A percentile compares a stretch with the other conserved stretches of the same genome.
Evolutionary conservation across 1,284 basidiomycete genomes (phyloP).

Genomic region (Gymnopus androsaceus): DNA sequence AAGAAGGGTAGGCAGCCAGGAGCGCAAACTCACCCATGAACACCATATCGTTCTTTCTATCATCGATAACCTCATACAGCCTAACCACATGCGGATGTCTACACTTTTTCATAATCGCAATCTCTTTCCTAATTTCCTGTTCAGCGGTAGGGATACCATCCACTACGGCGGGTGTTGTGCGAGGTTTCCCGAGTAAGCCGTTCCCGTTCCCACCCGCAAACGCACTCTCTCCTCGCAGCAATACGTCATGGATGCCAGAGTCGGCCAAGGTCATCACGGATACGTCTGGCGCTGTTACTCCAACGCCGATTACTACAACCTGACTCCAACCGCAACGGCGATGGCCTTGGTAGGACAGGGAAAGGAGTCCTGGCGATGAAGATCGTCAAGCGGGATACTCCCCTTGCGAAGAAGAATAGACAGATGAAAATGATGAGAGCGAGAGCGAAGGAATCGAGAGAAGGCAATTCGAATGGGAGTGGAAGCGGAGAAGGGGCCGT

Average conservation of each 20-base stretch:
- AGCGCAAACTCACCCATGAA: constrained; percentile 83
- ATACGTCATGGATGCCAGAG: constrained; percentile 68
- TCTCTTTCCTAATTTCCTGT: constrained; percentile 86
- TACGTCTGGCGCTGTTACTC: constrained; percentile 72
- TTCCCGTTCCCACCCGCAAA: no score
- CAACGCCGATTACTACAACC: constrained; percentile 26
- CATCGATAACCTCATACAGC: constrained; percentile 95
- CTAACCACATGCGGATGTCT: constrained; percentile 90
- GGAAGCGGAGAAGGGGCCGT: neutral
- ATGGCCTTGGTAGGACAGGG: neutral
- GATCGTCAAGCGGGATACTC: constrained; percentile 52
- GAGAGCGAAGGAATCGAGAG: neutral
- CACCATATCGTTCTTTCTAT: constrained; percentile 85
- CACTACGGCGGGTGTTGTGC: constrained; percentile 38
- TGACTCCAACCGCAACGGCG: constrained; percentile 16
- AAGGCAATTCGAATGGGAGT: neutral
- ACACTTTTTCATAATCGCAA: constrained; percentile 98
- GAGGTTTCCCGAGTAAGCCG: no score
- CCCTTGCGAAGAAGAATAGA: constrained; percentile 20
- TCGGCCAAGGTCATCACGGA: constrained; percentile 83
- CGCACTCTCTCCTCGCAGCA: no score
- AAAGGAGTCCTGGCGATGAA: constrained; percentile 72
- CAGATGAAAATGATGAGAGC: constrained; percentile 62
- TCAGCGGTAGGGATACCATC: constrained; percentile 73
- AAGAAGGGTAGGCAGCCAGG: no score